Percentiles rank a stretch among this genome's conserved stretches.
Conservation (phyloP, 2,329 filamentous ascomycete species). For the Calonectria ilicicola region DNA sequence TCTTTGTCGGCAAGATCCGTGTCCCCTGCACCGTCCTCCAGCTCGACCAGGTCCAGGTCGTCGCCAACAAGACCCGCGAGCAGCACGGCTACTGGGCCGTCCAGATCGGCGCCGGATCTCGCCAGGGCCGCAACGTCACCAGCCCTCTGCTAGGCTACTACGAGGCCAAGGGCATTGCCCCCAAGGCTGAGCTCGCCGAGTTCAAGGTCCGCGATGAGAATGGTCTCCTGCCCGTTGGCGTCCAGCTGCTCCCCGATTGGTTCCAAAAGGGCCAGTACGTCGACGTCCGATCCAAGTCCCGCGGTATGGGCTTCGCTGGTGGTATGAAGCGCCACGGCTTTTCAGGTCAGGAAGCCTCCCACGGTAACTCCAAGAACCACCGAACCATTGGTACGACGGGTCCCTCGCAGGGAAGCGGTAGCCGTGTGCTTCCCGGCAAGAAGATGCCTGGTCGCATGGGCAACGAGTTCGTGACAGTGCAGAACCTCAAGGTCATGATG, state of each 20-base stretch:
- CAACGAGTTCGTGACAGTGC: constrained; percentile 85
- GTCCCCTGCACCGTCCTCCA: constrained; percentile 93
- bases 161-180: constrained; percentile 82
- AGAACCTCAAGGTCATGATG: constrained; percentile 91
- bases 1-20: constrained; percentile 84
- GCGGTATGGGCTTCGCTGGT: constrained; percentile 94
- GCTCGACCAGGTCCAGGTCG: constrained; percentile 90
- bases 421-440: constrained; percentile 93
- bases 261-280: constrained; percentile 92
- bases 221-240: constrained; percentile 82
- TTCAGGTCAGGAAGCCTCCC: constrained; percentile 86
- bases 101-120: constrained; percentile 84
- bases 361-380: constrained; percentile 96
- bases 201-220: constrained; percentile 83
- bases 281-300: constrained; percentile 82
- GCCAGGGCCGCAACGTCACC: constrained; percentile 80
- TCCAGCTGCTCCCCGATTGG: constrained; percentile 85
- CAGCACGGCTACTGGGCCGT: constrained; percentile 94
- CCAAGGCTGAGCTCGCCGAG: constrained; percentile 87
- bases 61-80: constrained; percentile 84
- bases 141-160: constrained; percentile 90
- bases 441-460: constrained; percentile 99
- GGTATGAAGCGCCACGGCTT: constrained; percentile 98
- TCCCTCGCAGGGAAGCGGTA: constrained; percentile 91
- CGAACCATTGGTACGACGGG: constrained; percentile 91